Evolutionary conservation across 2,329 filamentous ascomycete genomes (phyloP), one percentile per base, ranked within the genome.

Genomic region (Aspergillus niger): DNA sequence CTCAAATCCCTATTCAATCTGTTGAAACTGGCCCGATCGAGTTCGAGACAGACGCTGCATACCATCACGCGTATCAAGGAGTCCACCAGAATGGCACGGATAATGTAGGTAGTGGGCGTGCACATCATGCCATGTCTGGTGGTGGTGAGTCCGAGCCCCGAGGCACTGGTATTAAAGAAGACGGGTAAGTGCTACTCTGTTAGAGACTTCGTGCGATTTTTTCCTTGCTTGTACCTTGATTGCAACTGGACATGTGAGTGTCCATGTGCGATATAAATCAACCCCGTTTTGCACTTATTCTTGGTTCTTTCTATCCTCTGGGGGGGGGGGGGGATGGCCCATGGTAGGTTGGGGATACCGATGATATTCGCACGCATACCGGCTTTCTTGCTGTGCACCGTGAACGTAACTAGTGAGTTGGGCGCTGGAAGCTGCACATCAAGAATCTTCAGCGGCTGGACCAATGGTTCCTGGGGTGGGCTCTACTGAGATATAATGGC

Each of bases 171-270:
- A 91, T 93, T 59, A 96, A 96, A 79, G 91, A 96, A 86, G 91
- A 96, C 74, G 91, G 91, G 91, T 96, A 88, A 93, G 91, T 87
- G n/a, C 11, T 48, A 24, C n/a, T 48, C 56, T 41, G 24, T 24
- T 58, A n/a, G 43, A 41, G 30, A 51, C 28, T 41, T 36, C 51
- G 26, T 49, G 61, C 59, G 60, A 66, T 70, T 65, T 67, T 65
- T 26, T 20, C 47, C 32, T 36, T 36, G 10, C 11, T 36, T 50
- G 24, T 30, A 30, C n/a, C 32, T 50, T 20, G n/a, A 17, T 30
- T 50, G 8, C 26, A 28, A 10, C 15, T 28, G 47, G n/a, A 17
- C 24, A 26, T 3, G 30, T 36, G 36, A 4, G 39, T 43, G 43
- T 22, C 32, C 28, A 30, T 55, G 53, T n/a, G 43, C 24, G 28